Conservation (phyloP, 73 alveolate genomes). For the Paramecium sexaurelia region DNA sequence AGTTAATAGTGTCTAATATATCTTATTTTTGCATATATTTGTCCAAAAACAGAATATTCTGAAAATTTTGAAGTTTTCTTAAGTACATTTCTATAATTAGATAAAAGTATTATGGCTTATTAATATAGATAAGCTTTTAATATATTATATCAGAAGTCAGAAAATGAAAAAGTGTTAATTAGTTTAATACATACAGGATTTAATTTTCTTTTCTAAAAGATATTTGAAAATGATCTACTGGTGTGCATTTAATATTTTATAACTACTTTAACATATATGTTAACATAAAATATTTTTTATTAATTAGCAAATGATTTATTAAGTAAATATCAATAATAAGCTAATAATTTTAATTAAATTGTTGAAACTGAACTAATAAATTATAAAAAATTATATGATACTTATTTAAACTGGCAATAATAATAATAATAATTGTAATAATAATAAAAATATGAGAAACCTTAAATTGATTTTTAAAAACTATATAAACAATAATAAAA, state of each 20-base stretch:
- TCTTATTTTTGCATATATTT: background rate
- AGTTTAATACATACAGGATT: conserved; percentile 20
- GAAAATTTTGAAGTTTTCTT: background rate
- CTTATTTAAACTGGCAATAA: background rate
- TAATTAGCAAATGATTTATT: background rate
- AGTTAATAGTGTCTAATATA: background rate
- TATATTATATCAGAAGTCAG: background rate
- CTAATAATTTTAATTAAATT: background rate
- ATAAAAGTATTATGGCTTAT: background rate
- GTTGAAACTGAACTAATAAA: conserved; percentile 12
- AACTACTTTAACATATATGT: conserved; percentile 2
- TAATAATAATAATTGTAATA: background rate
- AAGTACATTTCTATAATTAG: background rate
- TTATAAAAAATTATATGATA: conserved; percentile 35
- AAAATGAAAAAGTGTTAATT: background rate
- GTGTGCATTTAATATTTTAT: background rate
- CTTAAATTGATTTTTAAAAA: background rate
- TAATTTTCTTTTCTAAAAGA: background rate
- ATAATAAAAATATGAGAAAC: background rate
- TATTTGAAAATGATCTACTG: background rate
- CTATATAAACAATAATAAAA: background rate
- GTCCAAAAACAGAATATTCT: conserved; percentile 12
- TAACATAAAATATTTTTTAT: background rate
- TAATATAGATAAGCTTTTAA: conserved; percentile 32
- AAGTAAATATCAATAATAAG: background rate